Percentiles rank a stretch among this genome's conserved stretches.
phyloP scores from a whole-genome alignment of 2,329 filamentous ascomycete species.

The Aspergillus quadricinctus region DNA sequence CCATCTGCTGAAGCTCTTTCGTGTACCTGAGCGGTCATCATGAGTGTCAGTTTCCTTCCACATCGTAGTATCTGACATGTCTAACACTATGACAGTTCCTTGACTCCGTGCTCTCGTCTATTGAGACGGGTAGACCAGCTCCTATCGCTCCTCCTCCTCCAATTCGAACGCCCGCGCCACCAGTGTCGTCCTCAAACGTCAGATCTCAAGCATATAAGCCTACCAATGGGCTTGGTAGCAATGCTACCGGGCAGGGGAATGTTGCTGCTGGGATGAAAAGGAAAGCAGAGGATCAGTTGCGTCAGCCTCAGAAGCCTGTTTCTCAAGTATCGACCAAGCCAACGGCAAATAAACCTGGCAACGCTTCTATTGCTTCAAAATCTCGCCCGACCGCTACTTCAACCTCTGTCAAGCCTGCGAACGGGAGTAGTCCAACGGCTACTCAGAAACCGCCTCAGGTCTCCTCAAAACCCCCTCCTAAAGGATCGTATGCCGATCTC shows the following conservation, averaged over 20 bases:
- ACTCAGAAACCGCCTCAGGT: slow-evolving; percentile 15
- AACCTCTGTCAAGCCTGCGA: slow-evolving; percentile 15
- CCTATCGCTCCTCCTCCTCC: slow-evolving; percentile 20
- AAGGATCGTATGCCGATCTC: slow-evolving; percentile 57
- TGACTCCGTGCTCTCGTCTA: slow-evolving; percentile 49
- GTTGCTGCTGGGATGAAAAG: slow-evolving; percentile 32
- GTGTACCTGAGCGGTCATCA: slow-evolving; percentile 14
- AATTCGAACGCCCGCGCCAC: slow-evolving; percentile 21
- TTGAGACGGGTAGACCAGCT: slow-evolving; percentile 40
- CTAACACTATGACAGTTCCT: slow-evolving; percentile 41
- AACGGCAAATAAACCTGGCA: slow-evolving; percentile 12
- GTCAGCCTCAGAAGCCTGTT: slow-evolving; percentile 24
- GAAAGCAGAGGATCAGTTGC: slow-evolving; percentile 41
- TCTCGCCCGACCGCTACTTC: slow-evolving; percentile 11
- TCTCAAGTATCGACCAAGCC: slow-evolving; percentile 16
- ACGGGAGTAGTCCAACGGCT: slow-evolving; percentile 15
- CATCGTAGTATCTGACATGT: not conserved
- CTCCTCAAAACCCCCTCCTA: slow-evolving; percentile 46
- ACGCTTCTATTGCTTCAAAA: slow-evolving; percentile 18
- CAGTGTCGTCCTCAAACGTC: slow-evolving; percentile 17
- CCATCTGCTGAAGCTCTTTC: slow-evolving; percentile 2
- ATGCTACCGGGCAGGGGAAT: slow-evolving; percentile 15
- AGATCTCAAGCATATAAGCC: slow-evolving; percentile 22
- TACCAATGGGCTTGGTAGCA: slow-evolving; percentile 10
- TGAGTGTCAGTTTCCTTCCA: slow-evolving; percentile 34